Evolutionary conservation across 768 basidiomycete genomes (phyloP), one percentile per base, ranked within the genome.

Genomic region (Rhizopogon salebrosus): DNA sequence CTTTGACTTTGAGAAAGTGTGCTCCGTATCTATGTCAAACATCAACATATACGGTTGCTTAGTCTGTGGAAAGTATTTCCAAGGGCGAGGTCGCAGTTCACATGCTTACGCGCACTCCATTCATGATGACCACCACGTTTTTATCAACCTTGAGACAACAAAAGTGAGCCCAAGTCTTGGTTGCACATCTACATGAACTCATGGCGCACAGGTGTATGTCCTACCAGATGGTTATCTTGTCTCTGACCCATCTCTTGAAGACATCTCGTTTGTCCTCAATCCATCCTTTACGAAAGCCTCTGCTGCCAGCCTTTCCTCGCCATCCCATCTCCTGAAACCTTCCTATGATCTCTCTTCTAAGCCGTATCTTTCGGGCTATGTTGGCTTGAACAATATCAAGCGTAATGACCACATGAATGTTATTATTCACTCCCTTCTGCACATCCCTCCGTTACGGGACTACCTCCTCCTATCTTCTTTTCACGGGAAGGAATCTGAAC

Each of bases 1-100:
- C 70, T 99, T 99, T 72, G 97, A 99, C 72, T 99, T 99, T 62
- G 97, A 99, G 74, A 94, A 95, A 77, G 82, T 98, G 24, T 99
- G 97, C 77, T 98, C 95, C 8, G 92, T 98, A 48, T 97, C 92
- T 34, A 78, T 92, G 51, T 89, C 91, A 38, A 95, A 98, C 71
- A 94, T 97, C 78, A 97, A 99, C 71, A 89, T 89, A 57, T 99
- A 99, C 64, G 93, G 92, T 31, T 99, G 97, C 66, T 82, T 99
- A 49, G 95, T 98, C 14, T 95, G 92, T 66, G 97, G 97, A 51
- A 98, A 97, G 74, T 99, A 98, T 69, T 98, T 97, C 66, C 95
- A 98, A 77, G 97, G 97, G 23, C 78, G 97, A 62, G 95, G 97
- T 34, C 85, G 87, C 57, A 91, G 80, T 41, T 93, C 93, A 52